phyloP scores from a whole-genome alignment of 495 filamentous ascomycete species.

The Podospora fimiseda region DNA sequence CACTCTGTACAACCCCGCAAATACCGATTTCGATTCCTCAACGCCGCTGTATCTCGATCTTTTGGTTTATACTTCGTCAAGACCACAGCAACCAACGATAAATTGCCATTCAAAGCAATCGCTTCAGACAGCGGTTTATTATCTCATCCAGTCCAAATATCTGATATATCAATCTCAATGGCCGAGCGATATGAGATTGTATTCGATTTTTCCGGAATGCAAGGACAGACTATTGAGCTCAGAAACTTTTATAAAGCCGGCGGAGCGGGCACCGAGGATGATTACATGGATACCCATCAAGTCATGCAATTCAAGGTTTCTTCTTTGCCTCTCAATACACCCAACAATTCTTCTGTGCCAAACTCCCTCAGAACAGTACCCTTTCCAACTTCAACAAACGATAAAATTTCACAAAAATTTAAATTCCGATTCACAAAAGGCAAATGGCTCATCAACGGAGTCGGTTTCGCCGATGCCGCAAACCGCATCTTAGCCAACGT shows the following conservation, averaged over 20 bases:
- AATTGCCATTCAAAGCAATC: conserved; percentile 40
- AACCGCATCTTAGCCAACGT: conserved; percentile 43
- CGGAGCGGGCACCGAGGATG: conserved; percentile 32
- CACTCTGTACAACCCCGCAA: conserved; percentile 46
- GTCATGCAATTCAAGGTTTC: conserved; percentile 47
- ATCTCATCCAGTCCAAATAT: conserved; percentile 25
- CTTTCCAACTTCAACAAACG: conserved; percentile 13
- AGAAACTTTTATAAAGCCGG: conserved; percentile 35
- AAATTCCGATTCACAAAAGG: conserved; percentile 34
- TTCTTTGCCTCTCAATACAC: conserved; percentile 19
- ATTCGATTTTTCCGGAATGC: conserved; percentile 41
- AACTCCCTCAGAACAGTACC: neutral
- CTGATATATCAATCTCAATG: conserved; percentile 37
- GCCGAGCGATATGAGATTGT: conserved; percentile 49
- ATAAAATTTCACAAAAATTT: conserved; percentile 35
- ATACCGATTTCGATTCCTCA: conserved; percentile 47
- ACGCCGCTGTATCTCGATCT: conserved; percentile 40
- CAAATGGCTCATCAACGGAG: conserved; percentile 44
- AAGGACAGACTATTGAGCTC: conserved; percentile 39
- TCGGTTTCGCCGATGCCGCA: conserved; percentile 38
- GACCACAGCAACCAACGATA: conserved; percentile 1
- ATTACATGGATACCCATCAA: conserved; percentile 40
- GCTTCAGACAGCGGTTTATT: conserved; percentile 43
- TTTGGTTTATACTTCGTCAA: conserved; percentile 37
- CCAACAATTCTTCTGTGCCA: neutral